Percentiles rank a stretch among this genome's conserved stretches.
Conservation (phyloP, 2,329 filamentous ascomycete genomes). For the Daldinia sp. region DNA sequence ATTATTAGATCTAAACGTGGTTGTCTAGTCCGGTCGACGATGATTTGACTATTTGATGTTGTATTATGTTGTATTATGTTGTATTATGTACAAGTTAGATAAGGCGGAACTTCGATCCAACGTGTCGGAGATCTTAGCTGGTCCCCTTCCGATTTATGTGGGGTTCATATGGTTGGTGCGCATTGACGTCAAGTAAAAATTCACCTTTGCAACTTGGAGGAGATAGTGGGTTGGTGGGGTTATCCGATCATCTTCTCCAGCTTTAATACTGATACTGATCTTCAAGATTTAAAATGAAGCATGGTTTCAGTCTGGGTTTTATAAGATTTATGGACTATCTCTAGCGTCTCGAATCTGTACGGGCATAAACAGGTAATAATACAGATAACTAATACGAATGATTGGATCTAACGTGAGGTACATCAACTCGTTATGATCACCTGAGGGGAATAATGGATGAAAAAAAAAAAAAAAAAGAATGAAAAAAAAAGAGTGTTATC, state of each 20-base stretch:
- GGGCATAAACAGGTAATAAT: no score
- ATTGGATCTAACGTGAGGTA: not conserved
- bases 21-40: constrained; percentile 10
- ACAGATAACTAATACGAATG: no score
- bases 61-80: constrained; percentile 5
- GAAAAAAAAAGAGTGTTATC: not conserved
- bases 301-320: not conserved
- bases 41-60: constrained; percentile 25
- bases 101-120: constrained; percentile 7
- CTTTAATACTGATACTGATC: not conserved
- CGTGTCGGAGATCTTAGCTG: constrained; percentile 12
- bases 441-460: not conserved
- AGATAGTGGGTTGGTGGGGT: not conserved
- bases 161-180: not conserved
- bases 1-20: constrained; percentile 17
- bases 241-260: not conserved
- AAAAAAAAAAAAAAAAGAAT: no score
- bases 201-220: not conserved
- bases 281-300: not conserved
- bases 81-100: constrained; percentile 4
- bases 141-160: not conserved
- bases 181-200: constrained; percentile 5
- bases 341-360: no score
- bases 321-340: no score
- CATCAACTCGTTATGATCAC: not conserved